phyloP scores from a whole-genome alignment of 2,329 filamentous ascomycete genomes.

The Cladosporium sp. region DNA sequence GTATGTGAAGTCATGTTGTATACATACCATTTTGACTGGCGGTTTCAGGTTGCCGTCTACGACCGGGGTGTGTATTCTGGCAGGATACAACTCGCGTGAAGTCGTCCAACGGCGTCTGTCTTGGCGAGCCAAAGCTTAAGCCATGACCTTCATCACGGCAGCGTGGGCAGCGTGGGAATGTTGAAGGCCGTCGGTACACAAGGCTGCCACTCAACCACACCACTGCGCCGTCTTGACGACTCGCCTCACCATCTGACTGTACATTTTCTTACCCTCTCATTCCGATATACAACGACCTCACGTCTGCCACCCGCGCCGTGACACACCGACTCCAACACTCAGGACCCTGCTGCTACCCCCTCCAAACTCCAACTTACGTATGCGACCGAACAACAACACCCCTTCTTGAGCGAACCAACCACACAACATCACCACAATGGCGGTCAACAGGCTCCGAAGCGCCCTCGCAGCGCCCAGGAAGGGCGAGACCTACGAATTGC shows the following conservation, averaged over 20 bases:
- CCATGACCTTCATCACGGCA: conserved; percentile 13
- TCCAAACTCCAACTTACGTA: conserved; percentile 17
- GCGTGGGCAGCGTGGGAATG: conserved; percentile 14
- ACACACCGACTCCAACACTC: background rate
- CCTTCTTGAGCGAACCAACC: background rate
- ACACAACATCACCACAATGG: conserved; percentile 60
- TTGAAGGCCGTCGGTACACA: background rate
- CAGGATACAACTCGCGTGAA: background rate
- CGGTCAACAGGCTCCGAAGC: conserved; percentile 92
- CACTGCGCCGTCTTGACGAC: conserved; percentile 1
- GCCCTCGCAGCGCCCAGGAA: conserved; percentile 92
- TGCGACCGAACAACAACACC: conserved; percentile 20
- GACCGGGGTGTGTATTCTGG: background rate
- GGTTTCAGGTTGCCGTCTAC: background rate
- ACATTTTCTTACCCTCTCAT: background rate
- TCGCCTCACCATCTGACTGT: background rate
- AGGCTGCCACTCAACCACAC: background rate
- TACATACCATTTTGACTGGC: conserved; percentile 12
- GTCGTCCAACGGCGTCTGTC: conserved; percentile 6
- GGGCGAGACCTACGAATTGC: conserved; percentile 96
- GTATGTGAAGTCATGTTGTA: background rate
- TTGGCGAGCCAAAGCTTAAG: conserved; percentile 21
- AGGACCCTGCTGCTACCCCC: conserved; percentile 19
- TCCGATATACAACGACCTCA: background rate
- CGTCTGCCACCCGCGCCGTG: background rate